Evolutionary conservation across 306 rosid species (phyloP), one percentile per base, ranked within the genome.

Genomic region (Begonia masoniana): DNA sequence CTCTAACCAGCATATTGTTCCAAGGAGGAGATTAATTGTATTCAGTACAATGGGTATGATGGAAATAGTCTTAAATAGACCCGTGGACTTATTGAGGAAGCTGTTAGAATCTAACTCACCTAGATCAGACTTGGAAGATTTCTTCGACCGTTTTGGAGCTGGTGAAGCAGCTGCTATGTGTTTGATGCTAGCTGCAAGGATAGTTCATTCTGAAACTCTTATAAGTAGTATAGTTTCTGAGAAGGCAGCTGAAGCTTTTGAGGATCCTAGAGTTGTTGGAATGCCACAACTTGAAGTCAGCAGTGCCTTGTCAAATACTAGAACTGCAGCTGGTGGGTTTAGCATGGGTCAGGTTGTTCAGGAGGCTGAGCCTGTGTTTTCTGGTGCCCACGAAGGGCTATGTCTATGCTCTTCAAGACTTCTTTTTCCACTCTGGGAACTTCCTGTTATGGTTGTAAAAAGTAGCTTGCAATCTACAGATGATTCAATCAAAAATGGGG

Each of bases 261-360:
- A 91, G 78, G 96, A 91, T 59, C 96, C 96, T 43, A 75, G 96
- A 73, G 64, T 86, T 61, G 99, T 91, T 69, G 99, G 99, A 58
- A 86, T 91, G 94, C 96, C 99, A 15, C 94, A 91, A 71, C 92
- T 86, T 73, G 96, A 77, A 66, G 96, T 92, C 50, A 74, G 68
- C 58, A 73, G 65, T 69, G 92, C 85, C 56, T 64, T 91, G 65
- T 83, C 97, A 64, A 85, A 71, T 71, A 75, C 91, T 48, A 78
- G 92, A 76, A 81, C 92, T 55, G 80, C 88, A 68, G 76, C 88
- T 58, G 82, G 80, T 68, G 96, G 99, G 55, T 91, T 91, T 69
- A 83, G 94, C 92, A 91, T 91, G 99, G 96, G 99, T 31, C 99
- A 86, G 79, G 99, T 91, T 81, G 99, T 87, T 58, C 94, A 86